A percentile compares a stretch with the other conserved stretches of the same genome.
Conservation (phyloP, 192 early-diverging fungal genomes). For the Dimargaris verticillata region DNA sequence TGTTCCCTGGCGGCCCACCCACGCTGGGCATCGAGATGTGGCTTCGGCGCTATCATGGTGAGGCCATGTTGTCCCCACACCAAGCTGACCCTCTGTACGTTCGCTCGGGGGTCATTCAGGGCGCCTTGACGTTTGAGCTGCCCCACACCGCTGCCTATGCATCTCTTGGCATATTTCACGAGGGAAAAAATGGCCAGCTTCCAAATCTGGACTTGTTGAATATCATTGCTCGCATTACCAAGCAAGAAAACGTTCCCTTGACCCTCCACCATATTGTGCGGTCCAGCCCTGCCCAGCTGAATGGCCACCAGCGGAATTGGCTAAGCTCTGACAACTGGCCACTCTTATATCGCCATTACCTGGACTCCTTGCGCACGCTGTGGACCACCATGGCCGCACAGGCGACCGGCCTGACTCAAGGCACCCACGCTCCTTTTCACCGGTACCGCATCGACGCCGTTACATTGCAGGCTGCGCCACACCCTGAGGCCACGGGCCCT, state of each 20-base stretch:
- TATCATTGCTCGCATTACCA: slow-evolving; percentile 41
- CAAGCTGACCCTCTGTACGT: slow-evolving; percentile 14
- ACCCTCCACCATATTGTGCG: slow-evolving; percentile 22
- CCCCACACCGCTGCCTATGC: slow-evolving; percentile 28
- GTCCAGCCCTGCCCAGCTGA: slow-evolving; percentile 8
- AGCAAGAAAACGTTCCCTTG: slow-evolving; percentile 28
- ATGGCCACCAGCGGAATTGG: slow-evolving; percentile 11
- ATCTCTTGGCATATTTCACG: slow-evolving; percentile 15
- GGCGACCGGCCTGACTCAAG: slow-evolving; percentile 21
- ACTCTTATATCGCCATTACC: slow-evolving; percentile 20
- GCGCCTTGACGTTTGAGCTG: slow-evolving; percentile 76
- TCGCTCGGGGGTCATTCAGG: slow-evolving; percentile 68
- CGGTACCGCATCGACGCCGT: slow-evolving; percentile 68
- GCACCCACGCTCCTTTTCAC: slow-evolving; percentile 9
- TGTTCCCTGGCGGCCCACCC: slow-evolving; percentile 67
- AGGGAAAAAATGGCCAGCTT: slow-evolving; percentile 79
- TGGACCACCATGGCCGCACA: slow-evolving; percentile 14
- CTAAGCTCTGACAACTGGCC: slow-evolving; percentile 16
- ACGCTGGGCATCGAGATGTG: slow-evolving; percentile 64
- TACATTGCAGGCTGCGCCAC: slow-evolving; percentile 29
- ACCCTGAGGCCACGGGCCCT: background rate
- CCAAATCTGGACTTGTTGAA: slow-evolving; percentile 85
- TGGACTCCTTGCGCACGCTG: slow-evolving; percentile 23
- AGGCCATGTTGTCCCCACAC: slow-evolving; percentile 22
- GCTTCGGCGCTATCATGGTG: slow-evolving; percentile 80